Percentiles rank a stretch among this genome's conserved stretches.
Evolutionary conservation across 768 basidiomycete species (phyloP).

Genomic region (Chalciporus pseudorubinellus): DNA sequence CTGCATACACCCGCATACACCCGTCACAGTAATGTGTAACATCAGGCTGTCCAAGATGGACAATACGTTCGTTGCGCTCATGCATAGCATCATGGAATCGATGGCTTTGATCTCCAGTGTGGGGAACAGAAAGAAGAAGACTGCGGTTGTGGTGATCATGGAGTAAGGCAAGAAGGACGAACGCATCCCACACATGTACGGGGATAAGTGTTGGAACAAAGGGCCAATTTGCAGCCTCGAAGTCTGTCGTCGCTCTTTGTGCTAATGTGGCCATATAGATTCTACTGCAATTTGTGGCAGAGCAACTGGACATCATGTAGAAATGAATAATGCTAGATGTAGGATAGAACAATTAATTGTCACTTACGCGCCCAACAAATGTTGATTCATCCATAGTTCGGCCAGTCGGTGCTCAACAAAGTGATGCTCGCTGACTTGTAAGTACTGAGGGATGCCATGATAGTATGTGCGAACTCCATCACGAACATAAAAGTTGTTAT

Average conservation of each 20-base stretch:
- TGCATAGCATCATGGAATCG: constrained; percentile 23
- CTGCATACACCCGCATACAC: too few species aligned
- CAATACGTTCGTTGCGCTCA: too few species aligned
- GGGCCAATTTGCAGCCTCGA: not conserved
- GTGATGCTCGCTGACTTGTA: constrained; percentile 31
- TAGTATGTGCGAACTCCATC: not conserved
- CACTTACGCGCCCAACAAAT: not conserved
- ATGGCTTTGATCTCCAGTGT: constrained; percentile 21
- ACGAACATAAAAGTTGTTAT: not conserved
- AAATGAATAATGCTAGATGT: too few species aligned
- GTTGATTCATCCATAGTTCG: constrained; percentile 2
- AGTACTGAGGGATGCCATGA: not conserved
- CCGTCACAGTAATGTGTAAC: not conserved
- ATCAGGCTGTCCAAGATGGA: not conserved
- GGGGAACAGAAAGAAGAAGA: constrained; percentile 18
- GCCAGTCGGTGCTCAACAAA: constrained; percentile 23
- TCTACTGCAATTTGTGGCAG: not conserved
- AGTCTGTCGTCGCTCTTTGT: not conserved
- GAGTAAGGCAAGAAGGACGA: constrained; percentile 25
- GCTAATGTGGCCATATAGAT: not conserved
- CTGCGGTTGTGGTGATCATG: constrained; percentile 13
- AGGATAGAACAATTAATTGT: too few species aligned
- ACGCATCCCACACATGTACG: constrained; percentile 23
- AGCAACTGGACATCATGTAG: too few species aligned
- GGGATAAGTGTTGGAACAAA: constrained; percentile 7